phyloP scores from a whole-genome alignment of 805 yeast genomes.

The Ogataea paraovalis region DNA sequence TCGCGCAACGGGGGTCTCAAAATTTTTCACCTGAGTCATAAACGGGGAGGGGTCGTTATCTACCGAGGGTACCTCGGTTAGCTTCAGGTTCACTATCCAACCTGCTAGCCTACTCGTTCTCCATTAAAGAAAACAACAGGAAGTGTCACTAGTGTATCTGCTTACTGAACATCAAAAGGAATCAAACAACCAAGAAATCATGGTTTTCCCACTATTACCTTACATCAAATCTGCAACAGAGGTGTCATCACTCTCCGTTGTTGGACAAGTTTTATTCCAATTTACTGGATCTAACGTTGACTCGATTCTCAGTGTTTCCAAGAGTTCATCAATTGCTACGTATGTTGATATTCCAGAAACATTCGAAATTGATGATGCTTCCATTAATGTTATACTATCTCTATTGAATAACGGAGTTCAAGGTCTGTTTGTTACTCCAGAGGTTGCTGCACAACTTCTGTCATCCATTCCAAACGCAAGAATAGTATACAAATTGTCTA shows the following conservation, averaged over 20 bases:
- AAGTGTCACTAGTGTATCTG: no score
- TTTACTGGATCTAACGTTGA: slow-evolving; percentile 13
- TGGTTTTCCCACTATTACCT: slow-evolving; percentile 35
- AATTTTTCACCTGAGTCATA: background rate
- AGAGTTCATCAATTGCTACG: slow-evolving; percentile 16
- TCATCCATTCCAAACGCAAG: slow-evolving; percentile 32
- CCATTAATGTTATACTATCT: slow-evolving; percentile 17
- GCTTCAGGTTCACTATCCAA: no score
- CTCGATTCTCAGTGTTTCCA: slow-evolving; percentile 12
- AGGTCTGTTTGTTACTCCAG: slow-evolving; percentile 22
- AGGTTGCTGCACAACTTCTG: slow-evolving; percentile 18
- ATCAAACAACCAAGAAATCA: slow-evolving; percentile 5
- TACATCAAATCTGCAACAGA: slow-evolving; percentile 14
- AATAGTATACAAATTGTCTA: slow-evolving; percentile 23
- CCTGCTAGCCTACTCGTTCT: no score
- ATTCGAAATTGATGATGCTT: slow-evolving; percentile 12
- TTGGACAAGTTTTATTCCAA: slow-evolving; percentile 28
- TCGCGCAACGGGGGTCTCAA: no score
- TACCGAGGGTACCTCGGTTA: no score
- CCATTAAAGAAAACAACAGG: no score
- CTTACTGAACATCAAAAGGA: no score
- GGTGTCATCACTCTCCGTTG: slow-evolving; percentile 18
- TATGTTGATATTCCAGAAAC: slow-evolving; percentile 23
- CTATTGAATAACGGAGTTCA: slow-evolving; percentile 31
- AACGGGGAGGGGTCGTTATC: slow-evolving; percentile 1